Evolutionary conservation across 2,329 filamentous ascomycete genomes (phyloP).

Genomic region (Cercospora citrullina): DNA sequence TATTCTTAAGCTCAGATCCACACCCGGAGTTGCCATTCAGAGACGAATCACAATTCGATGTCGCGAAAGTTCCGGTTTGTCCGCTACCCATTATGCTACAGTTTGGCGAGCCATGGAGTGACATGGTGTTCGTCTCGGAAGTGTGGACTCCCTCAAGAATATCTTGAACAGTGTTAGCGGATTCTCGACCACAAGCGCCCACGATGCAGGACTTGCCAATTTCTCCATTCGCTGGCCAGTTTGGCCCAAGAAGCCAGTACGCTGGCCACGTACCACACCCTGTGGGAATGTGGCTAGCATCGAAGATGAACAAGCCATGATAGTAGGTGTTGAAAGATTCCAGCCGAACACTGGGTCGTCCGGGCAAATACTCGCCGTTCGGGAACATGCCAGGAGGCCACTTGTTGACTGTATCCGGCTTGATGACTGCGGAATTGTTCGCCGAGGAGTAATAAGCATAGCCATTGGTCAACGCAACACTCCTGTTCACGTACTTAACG

Average conservation of each 20-base stretch:
- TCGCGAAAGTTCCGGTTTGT: constrained; percentile 34
- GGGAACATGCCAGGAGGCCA: constrained; percentile 42
- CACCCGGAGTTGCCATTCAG: constrained; percentile 37
- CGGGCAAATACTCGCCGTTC: constrained; percentile 15
- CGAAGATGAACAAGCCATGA: constrained; percentile 43
- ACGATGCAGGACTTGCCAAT: constrained; percentile 29
- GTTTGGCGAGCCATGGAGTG: constrained; percentile 36
- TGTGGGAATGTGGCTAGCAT: constrained; percentile 42
- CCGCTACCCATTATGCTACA: constrained; percentile 37
- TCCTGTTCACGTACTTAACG: constrained; percentile 46
- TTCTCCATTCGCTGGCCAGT: constrained; percentile 40
- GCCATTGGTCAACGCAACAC: constrained; percentile 39
- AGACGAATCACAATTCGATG: constrained; percentile 32
- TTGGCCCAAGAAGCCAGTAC: constrained; percentile 52
- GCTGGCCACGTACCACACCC: constrained; percentile 46
- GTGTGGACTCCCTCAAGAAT: constrained; percentile 42
- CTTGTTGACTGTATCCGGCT: constrained; percentile 42
- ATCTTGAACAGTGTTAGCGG: constrained; percentile 33
- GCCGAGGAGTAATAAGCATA: constrained; percentile 29
- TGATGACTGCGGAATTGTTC: constrained; percentile 34
- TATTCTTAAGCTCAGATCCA: constrained; percentile 30
- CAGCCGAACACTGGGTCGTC: constrained; percentile 40
- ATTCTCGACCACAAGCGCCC: background rate
- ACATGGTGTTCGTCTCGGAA: constrained; percentile 32
- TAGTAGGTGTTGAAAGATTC: constrained; percentile 42